Evolutionary conservation across 2,329 filamentous ascomycete genomes (phyloP), one percentile per base, ranked within the genome.

Genomic region (Xylaria sp.): DNA sequence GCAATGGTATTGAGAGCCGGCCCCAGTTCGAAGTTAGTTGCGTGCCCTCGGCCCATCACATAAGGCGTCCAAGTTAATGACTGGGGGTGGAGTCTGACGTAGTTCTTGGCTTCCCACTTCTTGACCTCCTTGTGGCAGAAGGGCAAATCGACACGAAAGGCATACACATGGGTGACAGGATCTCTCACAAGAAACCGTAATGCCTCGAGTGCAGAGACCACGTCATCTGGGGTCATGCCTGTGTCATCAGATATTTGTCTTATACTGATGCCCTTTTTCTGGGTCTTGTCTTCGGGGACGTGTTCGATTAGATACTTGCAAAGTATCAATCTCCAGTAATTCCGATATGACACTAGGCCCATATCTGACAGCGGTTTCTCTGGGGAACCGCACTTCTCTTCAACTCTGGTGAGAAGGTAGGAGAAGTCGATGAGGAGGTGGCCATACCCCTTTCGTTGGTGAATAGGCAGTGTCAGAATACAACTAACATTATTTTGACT

Each of bases 321-420:
- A 57, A 99, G 81, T 2, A 96, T 84, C 9, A 97, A 81, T 19
- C 95, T 89, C 95, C 95, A 99, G 76, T 99, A 99, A 71, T 96
- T 97, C 46, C 95, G 88, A 75, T 99, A 99, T 1, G 94, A 98
- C 3, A 98, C 94, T 40, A 99, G 79, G 2, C 95, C 95, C 92
- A 99, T 97, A 74, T 99, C 95, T 0, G 95, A 98, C 3, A 99
- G 84, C 0, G 95, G 95, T 77, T 99, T 99, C 76, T 99, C 95
- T 0, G 95, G 95, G 1, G 94, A 97, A 9, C 95, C 95, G 0
- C 93, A 96, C 77, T 97, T 97, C 71, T 89, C 87, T 78, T 99
- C 95, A 0, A 96, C 92, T 54, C 93, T 88, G 0, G 96, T 98
- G 49, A 99, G 86, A 6, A 99, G 88, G 74, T 99, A 99, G 1